Evolutionary conservation across 768 basidiomycete genomes (phyloP).

Genomic region (Suillus occidentalis): DNA sequence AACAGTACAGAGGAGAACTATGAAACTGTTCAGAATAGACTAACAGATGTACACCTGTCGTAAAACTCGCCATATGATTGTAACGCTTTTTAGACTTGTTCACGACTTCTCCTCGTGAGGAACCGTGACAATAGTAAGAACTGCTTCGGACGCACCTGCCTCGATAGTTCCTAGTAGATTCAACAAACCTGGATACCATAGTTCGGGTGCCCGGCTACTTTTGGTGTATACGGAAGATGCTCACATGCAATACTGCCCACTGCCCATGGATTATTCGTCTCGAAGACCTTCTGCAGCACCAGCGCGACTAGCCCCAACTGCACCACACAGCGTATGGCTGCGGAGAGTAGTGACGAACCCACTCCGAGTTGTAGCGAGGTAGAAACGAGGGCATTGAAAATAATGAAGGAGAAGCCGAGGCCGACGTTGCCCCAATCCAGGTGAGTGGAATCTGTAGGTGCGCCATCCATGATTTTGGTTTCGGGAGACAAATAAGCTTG

Average conservation of each 20-base stretch:
- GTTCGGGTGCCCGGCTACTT: background rate
- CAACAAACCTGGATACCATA: conserved; percentile 49
- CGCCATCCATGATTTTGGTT: conserved; percentile 30
- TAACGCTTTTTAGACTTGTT: conserved; percentile 79
- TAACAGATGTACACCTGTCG: background rate
- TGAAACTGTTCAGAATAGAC: conserved; percentile 12
- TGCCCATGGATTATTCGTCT: conserved; percentile 70
- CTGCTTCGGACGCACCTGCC: conserved; percentile 49
- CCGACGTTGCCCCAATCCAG: conserved; percentile 75
- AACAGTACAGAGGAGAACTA: conserved; percentile 65
- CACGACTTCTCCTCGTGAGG: conserved; percentile 45
- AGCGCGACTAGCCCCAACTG: conserved; percentile 77
- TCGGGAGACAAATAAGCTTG: background rate
- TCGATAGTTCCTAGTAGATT: conserved; percentile 80
- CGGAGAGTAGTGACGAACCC: conserved; percentile 63
- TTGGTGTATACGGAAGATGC: conserved; percentile 28
- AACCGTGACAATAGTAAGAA: background rate
- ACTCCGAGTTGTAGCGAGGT: conserved; percentile 64
- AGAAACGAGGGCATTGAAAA: conserved; percentile 70
- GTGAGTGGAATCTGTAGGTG: conserved; percentile 23
- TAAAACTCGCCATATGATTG: conserved; percentile 61
- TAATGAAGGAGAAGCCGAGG: conserved; percentile 73
- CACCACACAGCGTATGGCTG: conserved; percentile 71
- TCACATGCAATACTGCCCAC: conserved; percentile 72
- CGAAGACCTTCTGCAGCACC: conserved; percentile 72